Conservation (phyloP, 352 stramenopile species). For the Pythium periplocum region DNA sequence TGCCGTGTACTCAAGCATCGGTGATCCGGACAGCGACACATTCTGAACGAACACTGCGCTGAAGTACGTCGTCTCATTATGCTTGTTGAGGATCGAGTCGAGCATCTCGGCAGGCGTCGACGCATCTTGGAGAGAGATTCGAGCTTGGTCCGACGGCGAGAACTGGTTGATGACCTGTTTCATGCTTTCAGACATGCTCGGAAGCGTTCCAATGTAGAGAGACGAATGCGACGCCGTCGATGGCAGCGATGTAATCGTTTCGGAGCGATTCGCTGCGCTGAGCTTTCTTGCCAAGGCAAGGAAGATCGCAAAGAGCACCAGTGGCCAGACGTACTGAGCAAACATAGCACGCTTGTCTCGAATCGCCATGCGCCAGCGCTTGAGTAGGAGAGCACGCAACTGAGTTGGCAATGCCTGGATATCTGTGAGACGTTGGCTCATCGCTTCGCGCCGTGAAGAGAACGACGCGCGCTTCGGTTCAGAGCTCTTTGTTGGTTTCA, state of each 20-base stretch:
- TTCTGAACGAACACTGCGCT: constrained; percentile 47
- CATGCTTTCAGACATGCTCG: constrained; percentile 7
- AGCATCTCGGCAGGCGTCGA: constrained; percentile 27
- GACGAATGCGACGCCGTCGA: constrained; percentile 28
- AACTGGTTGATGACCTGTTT: constrained; percentile 14
- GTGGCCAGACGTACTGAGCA: constrained; percentile 66
- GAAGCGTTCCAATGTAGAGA: constrained; percentile 30
- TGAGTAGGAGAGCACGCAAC: constrained; percentile 42
- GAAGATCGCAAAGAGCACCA: constrained; percentile 53
- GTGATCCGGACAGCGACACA: constrained; percentile 17
- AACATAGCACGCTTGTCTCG: constrained; percentile 60
- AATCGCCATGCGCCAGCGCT: constrained; percentile 44
- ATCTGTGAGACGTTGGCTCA: constrained; percentile 6
- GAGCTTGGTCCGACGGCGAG: not conserved
- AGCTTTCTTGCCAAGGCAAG: constrained; percentile 41
- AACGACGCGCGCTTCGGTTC: not conserved
- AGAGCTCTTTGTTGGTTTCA: constrained; percentile 4
- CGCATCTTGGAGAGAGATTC: constrained; percentile 16
- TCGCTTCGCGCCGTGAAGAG: not conserved
- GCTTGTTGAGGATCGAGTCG: constrained; percentile 27
- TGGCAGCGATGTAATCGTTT: constrained; percentile 45
- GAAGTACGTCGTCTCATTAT: constrained; percentile 43
- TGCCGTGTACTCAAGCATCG: constrained; percentile 32
- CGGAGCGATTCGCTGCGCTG: constrained; percentile 24
- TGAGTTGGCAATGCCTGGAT: constrained; percentile 29